Evolutionary conservation across 169 alveolate genomes (phyloP), one percentile per base, ranked within the genome.

Genomic region (Eimeria acervulina): DNA sequence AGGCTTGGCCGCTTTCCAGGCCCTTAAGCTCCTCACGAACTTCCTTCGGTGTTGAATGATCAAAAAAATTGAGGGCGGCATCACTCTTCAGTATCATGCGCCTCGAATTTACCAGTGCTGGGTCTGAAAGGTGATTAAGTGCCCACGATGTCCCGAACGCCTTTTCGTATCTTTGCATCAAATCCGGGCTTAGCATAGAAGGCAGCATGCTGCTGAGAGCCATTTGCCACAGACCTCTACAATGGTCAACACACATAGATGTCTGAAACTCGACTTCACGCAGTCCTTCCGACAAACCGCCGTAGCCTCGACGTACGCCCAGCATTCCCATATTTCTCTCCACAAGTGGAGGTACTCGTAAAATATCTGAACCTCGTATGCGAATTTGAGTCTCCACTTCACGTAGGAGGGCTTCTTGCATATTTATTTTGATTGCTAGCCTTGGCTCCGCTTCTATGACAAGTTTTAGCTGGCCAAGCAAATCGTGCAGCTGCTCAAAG

Each of bases 271-370:
- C 96, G 19, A 28, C 51, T 42, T 42, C 90, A 5, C 96, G 93
- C 10, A 44, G 23, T 1, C 38, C 94, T 42, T 52, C 61, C 44
- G 74, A 42, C 59, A 94, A 26, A 44, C 40, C 47, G 52, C 80
- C 96, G 90, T 94, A 94, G 94, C 59, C 96, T 33, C 94, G 88
- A 26, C 96, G 94, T 55, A 94, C 74, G 23, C 96, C 94, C 36
- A 94, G 8, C 90, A 94, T 89, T 0, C 96, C 94, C 36, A 84
- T 66, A 81, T 94, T 94, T n/a, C 94, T 40, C 6, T 40, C 44
- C 47, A 59, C 93, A 40, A 68, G 28, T 0, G 80, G 94, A 61
- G 94, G 96, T n/a, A 81, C 94, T 74, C 96, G 94, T 51, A 47
- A 61, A 51, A 47, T 51, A 26, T 76, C 74, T 70, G 70, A 26